Evolutionary conservation across 2,329 filamentous ascomycete species (phyloP), one percentile per base, ranked within the genome.

Genomic region (Pestalotiopsis sp.): DNA sequence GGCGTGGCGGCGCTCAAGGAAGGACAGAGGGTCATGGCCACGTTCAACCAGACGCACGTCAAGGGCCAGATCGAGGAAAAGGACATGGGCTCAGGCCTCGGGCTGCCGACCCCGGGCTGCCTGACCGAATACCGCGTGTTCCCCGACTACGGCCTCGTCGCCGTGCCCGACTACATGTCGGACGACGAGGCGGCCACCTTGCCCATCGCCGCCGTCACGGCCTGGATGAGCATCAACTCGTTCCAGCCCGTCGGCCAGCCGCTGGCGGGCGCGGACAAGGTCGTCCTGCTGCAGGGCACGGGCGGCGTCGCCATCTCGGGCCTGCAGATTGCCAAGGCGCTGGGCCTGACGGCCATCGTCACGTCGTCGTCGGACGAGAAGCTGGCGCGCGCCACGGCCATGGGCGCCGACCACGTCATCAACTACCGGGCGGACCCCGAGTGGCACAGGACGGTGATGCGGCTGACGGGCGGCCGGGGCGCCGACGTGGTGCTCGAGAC

Each of bases 1-100:
- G 81, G 80, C n/a, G 80, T 82, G 11, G 76, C 78, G 2, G 60
- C 70, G 4, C 88, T 87, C 81, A 82, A 83, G 66, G 78, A 81
- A 17, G 90, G 91, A 68, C 87, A 92, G 68, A 87, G 90, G n/a
- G 91, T 93, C 52, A 83, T 92, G 67, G 86, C 86, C 23, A 91
- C 87, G 65, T 93, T 92, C 79, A 86, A 86, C 73, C 85, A 87
- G 76, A 80, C 79, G 7, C 85, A 88, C 73, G 79, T 89, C 66
- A 84, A 83, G 3, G 90, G 90, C n/a, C 87, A 90, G 75, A 81
- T 92, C 69, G 82, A 83, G 27, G 85, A 84, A 65, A 80, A 82
- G 20, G 83, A 90, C 72, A 82, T 92, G 77, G 80, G 79, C 0
- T 84, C 82, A 3, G 89, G 90, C 0, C 80, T 92, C 13, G 91